These are phyloP conservation scores for Aspergillus sp. DNA, from an alignment of 2,329 filamentous ascomycete genomes.

Conservation along the genomic window DNA sequence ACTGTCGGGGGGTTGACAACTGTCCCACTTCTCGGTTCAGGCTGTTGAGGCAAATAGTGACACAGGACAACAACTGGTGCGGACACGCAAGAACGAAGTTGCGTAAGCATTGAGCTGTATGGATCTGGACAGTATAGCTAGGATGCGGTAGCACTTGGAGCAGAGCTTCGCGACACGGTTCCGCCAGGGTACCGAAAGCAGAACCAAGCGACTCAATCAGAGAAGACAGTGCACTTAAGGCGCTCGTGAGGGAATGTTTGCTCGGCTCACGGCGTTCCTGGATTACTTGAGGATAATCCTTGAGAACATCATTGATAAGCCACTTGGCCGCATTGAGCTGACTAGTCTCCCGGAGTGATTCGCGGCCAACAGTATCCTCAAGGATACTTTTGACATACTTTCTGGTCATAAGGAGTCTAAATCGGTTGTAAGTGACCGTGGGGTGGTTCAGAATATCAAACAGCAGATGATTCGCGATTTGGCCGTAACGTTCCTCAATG, in stretches of 20 bases:
- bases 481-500: slow-evolving; percentile 80
- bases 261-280: slow-evolving; percentile 85
- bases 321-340: slow-evolving; percentile 79
- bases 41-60: slow-evolving; percentile 96
- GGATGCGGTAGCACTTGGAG: slow-evolving; percentile 90
- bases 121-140: slow-evolving; percentile 93
- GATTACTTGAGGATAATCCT: slow-evolving; percentile 88
- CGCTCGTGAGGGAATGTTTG: slow-evolving; percentile 79
- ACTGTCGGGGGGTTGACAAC: slow-evolving; percentile 72
- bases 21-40: slow-evolving; percentile 81
- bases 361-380: slow-evolving; percentile 77
- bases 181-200: slow-evolving; percentile 75
- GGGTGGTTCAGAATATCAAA: slow-evolving; percentile 75
- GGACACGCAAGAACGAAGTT: slow-evolving; percentile 87
- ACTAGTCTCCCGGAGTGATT: slow-evolving; percentile 84
- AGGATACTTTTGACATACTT: slow-evolving; percentile 82
- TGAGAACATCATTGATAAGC: slow-evolving; percentile 83
- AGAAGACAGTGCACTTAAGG: slow-evolving; percentile 76
- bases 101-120: slow-evolving; percentile 82
- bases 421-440: slow-evolving; percentile 78
- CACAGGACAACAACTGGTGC: slow-evolving; percentile 83
- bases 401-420: slow-evolving; percentile 79
- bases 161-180: slow-evolving; percentile 80
- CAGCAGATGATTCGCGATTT: slow-evolving; percentile 78
- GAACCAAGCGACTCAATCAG: slow-evolving; percentile 80